These are phyloP conservation scores for Penicillium sp. DNA, from an alignment of 2,329 filamentous ascomycete species.

Conservation along the genomic window DNA sequence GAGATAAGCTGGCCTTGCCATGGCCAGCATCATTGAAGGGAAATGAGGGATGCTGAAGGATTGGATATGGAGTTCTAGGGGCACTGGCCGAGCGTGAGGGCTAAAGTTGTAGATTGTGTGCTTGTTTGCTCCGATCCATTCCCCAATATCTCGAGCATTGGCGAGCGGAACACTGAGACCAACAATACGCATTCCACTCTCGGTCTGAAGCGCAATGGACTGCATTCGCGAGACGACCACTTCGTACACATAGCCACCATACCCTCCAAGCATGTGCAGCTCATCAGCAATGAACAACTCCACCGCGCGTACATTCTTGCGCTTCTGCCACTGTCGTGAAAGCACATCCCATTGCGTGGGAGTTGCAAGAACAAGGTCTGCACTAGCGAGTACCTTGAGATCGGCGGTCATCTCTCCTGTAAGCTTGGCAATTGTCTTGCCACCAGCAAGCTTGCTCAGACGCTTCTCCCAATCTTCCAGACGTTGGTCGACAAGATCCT, in stretches of 20 bases:
- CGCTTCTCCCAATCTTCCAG: slow-evolving; percentile 85
- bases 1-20: slow-evolving; percentile 92
- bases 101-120: slow-evolving; percentile 99
- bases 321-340: slow-evolving; percentile 93
- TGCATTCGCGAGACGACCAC: slow-evolving; percentile 98
- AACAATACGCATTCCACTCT: slow-evolving; percentile 82
- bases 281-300: slow-evolving; percentile 94
- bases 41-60: slow-evolving; percentile 96
- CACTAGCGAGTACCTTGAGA: slow-evolving; percentile 82
- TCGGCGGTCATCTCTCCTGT: slow-evolving; percentile 92
- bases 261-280: slow-evolving; percentile 87
- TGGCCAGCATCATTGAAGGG: slow-evolving; percentile 96
- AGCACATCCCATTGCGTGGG: slow-evolving; percentile 95
- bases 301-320: slow-evolving; percentile 92
- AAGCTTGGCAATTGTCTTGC: slow-evolving; percentile 89
- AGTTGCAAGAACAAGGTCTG: slow-evolving; percentile 89
- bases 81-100: slow-evolving; percentile 84
- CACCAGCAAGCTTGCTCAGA: slow-evolving; percentile 72
- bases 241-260: slow-evolving; percentile 88
- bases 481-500: slow-evolving; percentile 84
- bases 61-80: slow-evolving; percentile 91
- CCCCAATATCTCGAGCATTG: slow-evolving; percentile 90
- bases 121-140: slow-evolving; percentile 97
- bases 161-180: slow-evolving; percentile 90
- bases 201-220: slow-evolving; percentile 87